Evolutionary conservation across 768 basidiomycete species (phyloP).

Genomic region (Agrocybe pediades): DNA sequence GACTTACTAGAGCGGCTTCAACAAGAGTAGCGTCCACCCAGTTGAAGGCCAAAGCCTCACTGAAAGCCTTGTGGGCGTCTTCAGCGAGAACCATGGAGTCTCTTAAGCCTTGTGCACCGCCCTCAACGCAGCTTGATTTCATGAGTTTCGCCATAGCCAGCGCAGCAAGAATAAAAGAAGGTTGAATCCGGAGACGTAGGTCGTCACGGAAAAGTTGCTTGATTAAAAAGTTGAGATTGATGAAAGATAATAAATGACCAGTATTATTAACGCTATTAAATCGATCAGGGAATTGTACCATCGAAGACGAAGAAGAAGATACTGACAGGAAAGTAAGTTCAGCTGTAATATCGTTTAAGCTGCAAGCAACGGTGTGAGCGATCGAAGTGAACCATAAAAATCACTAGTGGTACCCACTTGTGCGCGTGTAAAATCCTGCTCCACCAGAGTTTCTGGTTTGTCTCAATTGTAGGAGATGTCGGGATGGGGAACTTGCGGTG

Average conservation of each 20-base stretch:
- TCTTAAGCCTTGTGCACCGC: constrained; percentile 51
- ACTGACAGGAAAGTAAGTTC: constrained; percentile 32
- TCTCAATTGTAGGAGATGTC: constrained; percentile 32
- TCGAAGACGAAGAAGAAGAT: neutral
- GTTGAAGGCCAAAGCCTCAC: constrained; percentile 48
- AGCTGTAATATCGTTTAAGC: constrained; percentile 20
- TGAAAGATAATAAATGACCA: constrained; percentile 68
- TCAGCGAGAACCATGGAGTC: constrained; percentile 61
- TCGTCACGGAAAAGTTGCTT: constrained; percentile 51
- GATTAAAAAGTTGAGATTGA: constrained; percentile 59
- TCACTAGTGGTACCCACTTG: constrained; percentile 29
- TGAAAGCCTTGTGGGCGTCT: constrained; percentile 55
- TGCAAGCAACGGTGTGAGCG: constrained; percentile 2
- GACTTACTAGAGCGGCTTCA: constrained; percentile 56
- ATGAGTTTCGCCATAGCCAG: constrained; percentile 74
- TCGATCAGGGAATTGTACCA: neutral
- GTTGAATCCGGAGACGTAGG: constrained; percentile 62
- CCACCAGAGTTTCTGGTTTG: constrained; percentile 46
- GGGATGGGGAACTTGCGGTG: constrained; percentile 34
- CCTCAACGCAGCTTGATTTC: constrained; percentile 69
- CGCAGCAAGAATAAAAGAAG: constrained; percentile 66
- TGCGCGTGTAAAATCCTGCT: constrained; percentile 37
- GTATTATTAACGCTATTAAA: constrained; percentile 60
- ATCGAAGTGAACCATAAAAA: neutral
- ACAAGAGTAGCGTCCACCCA: constrained; percentile 68